Conservation (phyloP, 73 alveolate genomes). For the Uronychia binucleata region DNA sequence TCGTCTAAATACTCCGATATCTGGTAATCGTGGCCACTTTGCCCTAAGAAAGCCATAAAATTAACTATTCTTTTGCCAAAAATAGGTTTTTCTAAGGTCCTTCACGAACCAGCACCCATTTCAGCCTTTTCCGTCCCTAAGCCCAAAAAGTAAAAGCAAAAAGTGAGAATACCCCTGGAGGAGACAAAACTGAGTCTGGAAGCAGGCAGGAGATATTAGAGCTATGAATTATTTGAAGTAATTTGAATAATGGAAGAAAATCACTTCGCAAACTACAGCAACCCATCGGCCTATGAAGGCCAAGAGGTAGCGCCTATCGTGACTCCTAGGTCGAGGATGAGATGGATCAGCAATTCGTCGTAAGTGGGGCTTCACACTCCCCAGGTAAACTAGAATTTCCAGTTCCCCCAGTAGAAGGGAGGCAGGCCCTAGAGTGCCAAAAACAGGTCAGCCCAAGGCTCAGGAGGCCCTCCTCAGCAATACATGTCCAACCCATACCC, state of each 20-base stretch:
- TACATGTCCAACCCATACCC: background rate
- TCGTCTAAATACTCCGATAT: too few relatives aligned
- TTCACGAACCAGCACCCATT: too few relatives aligned
- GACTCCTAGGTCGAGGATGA: background rate
- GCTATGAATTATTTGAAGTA: too few relatives aligned
- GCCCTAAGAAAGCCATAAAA: too few relatives aligned
- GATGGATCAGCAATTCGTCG: background rate
- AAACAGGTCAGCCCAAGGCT: background rate
- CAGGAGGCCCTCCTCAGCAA: background rate
- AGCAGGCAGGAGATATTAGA: too few relatives aligned
- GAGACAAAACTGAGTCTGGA: too few relatives aligned
- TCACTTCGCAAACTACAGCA: background rate
- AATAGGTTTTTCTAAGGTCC: too few relatives aligned
- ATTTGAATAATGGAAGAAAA: background rate
- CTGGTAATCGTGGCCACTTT: too few relatives aligned
- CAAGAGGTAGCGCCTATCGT: background rate
- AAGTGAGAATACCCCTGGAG: too few relatives aligned
- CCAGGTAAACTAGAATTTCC: background rate
- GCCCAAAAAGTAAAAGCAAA: too few relatives aligned
- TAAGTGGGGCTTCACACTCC: background rate
- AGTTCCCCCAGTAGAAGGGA: background rate
- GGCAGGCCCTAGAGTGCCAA: background rate
- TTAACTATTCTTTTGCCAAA: too few relatives aligned
- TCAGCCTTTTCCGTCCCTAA: too few relatives aligned
- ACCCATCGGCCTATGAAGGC: background rate